Percentiles rank a stretch among this genome's conserved stretches.
These are phyloP conservation scores for Glebionis coronaria DNA, from an alignment of 129 eudicot genomes.

Conservation along the genomic window DNA sequence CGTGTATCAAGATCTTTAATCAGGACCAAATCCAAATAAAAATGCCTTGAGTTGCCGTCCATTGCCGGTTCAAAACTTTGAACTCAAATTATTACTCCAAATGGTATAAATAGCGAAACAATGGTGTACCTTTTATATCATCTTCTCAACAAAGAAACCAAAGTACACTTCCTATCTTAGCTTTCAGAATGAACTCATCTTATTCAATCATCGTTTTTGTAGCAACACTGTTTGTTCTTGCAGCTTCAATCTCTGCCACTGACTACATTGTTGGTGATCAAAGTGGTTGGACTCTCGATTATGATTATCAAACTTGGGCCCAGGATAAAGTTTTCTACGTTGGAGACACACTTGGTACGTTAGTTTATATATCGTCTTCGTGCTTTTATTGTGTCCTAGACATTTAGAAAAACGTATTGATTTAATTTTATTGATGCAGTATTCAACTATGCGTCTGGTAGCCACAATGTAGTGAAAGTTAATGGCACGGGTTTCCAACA, in stretches of 20 bases:
- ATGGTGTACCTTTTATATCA: background rate
- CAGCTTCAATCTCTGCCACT: too few species aligned
- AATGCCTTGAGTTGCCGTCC: slow-evolving; percentile 3
- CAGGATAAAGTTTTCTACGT: too few species aligned
- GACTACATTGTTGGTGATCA: too few species aligned
- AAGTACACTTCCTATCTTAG: background rate
- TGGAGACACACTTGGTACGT: too few species aligned
- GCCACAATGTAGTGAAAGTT: slow-evolving; percentile 42
- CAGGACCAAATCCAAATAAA: background rate
- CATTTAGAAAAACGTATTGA: background rate
- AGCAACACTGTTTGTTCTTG: too few species aligned
- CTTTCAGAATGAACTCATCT: background rate
- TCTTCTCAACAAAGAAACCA: background rate
- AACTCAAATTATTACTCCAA: background rate
- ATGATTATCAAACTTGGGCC: too few species aligned
- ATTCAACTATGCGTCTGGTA: slow-evolving; percentile 31
- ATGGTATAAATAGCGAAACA: background rate
- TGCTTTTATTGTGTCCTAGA: background rate
- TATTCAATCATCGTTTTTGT: too few species aligned
- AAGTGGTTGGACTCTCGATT: too few species aligned
- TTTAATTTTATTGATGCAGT: slow-evolving; percentile 20
- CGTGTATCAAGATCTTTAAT: background rate
- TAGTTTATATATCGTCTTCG: background rate
- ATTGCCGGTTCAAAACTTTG: background rate
- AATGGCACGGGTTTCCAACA: slow-evolving; percentile 35